Evolutionary conservation across 345 rosid genomes (phyloP), one percentile per base, ranked within the genome.

Genomic region (Dipteronia sinensis): DNA sequence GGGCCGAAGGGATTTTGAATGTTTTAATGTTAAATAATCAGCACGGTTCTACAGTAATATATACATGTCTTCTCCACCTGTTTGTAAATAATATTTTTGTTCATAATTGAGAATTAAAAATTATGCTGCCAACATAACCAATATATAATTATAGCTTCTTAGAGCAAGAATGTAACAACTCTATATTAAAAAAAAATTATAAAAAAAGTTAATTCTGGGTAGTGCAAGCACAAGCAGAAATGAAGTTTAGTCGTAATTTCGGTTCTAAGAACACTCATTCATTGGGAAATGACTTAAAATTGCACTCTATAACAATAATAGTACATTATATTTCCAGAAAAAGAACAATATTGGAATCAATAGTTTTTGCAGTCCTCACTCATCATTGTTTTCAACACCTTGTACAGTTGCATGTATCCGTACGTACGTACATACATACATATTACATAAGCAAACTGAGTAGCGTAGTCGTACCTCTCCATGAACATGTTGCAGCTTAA

Each of bases 311-410:
- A n/a, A 56, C 62, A n/a, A 42, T 42, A 46, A 10, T 22, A 22
- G 10, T 0, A 46, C 53, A 19, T 25, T 6, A 64, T 17, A 64
- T 12, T 15, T 65, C 7, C 42, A 19, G n/a, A 65, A 34, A 42
- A n/a, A 6, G 19, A 47, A 38, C 29, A 40, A 17, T 4, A 53
- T 53, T 49, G 27, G 38, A 13, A 59, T n/a, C 27, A 27, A 64
- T 19, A 61, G 13, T 31, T 67, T 53, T 10, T 29, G 16, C 38
- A 47, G 53, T 15, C 67, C 58, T 71, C 15, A 66, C 64, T 15
- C 72, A 46, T 65, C n/a, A 61, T 44, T 69, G 73, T 73, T 73
- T 53, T 78, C 69, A 34, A 34, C 69, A 17, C 17, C 64, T 58
- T 76, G 65, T 46, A 72, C 78, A 62, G 64, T 64, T 66, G 70